Percentiles rank a stretch among this genome's conserved stretches.
phyloP scores from a whole-genome alignment of 106 monocot species.

The Triglochin maritima region DNA sequence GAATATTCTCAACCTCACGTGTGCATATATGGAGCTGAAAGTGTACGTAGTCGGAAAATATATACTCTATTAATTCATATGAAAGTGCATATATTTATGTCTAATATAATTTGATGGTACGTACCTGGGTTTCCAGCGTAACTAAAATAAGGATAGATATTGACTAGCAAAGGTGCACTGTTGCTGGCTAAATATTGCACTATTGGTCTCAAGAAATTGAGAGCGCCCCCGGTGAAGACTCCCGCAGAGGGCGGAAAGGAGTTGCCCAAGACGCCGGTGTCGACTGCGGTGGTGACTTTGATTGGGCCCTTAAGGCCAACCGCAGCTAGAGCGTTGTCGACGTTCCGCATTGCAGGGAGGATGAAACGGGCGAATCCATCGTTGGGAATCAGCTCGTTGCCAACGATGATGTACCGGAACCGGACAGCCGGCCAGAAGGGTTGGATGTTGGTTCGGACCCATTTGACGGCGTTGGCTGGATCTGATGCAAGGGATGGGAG shows the following conservation, averaged over 20 bases:
- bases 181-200: conserved; percentile 5
- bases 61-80: too few relatives aligned
- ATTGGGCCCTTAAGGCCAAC: conserved; percentile 18
- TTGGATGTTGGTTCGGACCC: conserved; percentile 30
- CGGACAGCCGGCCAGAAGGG: conserved; percentile 7
- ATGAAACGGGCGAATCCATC: conserved; percentile 22
- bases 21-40: too few relatives aligned
- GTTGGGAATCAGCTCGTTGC: conserved; percentile 71
- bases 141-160: too few relatives aligned
- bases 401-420: conserved; percentile 37
- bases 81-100: too few relatives aligned
- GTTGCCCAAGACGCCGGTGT: conserved; percentile 11
- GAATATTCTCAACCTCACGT: too few relatives aligned
- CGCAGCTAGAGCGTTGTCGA: conserved; percentile 17
- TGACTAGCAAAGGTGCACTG: neutral
- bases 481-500: conserved; percentile 16
- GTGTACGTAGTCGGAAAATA: too few relatives aligned
- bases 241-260: conserved; percentile 9
- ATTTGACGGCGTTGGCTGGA: conserved; percentile 11
- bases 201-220: neutral
- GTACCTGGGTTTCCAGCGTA: too few relatives aligned
- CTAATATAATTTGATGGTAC: too few relatives aligned
- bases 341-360: conserved; percentile 47
- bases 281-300: conserved; percentile 27
- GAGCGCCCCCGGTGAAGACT: neutral